Conservation (phyloP, 768 basidiomycete genomes). For the Daedaleopsis nitida region DNA sequence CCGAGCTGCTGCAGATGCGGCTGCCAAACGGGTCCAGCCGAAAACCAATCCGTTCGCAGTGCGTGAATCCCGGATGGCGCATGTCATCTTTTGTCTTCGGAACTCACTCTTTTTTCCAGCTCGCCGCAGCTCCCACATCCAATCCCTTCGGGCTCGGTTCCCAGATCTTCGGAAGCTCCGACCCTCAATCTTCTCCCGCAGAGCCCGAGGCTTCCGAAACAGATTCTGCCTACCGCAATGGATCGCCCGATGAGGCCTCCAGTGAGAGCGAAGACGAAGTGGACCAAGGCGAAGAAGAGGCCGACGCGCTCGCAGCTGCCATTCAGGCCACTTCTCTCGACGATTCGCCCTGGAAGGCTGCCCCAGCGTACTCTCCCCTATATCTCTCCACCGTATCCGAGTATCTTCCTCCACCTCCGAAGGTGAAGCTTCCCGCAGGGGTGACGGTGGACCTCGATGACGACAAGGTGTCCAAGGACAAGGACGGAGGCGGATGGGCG, state of each 20-base stretch:
- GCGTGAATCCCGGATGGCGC: conserved; percentile 11
- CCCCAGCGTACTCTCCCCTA: conserved; percentile 65
- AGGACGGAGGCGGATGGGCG: conserved; percentile 56
- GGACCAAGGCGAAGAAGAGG: conserved; percentile 31
- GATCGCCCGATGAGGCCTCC: conserved; percentile 33
- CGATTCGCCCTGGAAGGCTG: conserved; percentile 67
- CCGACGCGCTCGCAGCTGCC: conserved; percentile 53
- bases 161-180: conserved; percentile 58
- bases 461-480: conserved; percentile 41
- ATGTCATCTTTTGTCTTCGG: not conserved
- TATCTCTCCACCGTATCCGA: conserved; percentile 79
- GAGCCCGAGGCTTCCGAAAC: conserved; percentile 7
- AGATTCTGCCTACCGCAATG: conserved; percentile 21
- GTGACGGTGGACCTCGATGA: conserved; percentile 42
- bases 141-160: conserved; percentile 59
- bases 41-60: conserved; percentile 74
- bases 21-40: conserved; percentile 32
- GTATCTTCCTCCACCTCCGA: conserved; percentile 63
- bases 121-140: conserved; percentile 28
- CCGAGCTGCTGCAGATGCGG: conserved; percentile 35
- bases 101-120: conserved; percentile 14
- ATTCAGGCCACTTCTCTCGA: conserved; percentile 54
- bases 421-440: conserved; percentile 45
- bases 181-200: not conserved
- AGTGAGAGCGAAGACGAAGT: conserved; percentile 23